phyloP scores from a whole-genome alignment of 2,329 filamentous ascomycete genomes.

The Leptographium galeiforme region DNA sequence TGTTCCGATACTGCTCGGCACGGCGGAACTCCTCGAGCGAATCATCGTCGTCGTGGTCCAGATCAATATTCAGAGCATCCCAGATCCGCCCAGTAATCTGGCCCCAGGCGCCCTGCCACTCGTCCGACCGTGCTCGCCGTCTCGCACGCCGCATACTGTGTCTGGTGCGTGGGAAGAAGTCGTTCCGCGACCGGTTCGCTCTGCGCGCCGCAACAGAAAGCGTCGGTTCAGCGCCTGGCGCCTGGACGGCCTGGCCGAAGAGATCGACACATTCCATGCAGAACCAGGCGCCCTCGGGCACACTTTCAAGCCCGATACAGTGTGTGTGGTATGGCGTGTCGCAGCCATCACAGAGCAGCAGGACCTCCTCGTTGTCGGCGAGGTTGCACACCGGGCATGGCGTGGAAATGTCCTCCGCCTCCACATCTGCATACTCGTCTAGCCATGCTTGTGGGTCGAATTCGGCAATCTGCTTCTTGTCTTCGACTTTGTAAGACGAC shows the following conservation, averaged over 20 bases:
- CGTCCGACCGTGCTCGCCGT: constrained; percentile 55
- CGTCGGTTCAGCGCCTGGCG: constrained; percentile 15
- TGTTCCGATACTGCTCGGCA: constrained; percentile 39
- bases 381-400: constrained; percentile 78
- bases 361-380: constrained; percentile 66
- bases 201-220: background rate
- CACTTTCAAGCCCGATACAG: constrained; percentile 68
- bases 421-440: constrained; percentile 60
- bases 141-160: constrained; percentile 42
- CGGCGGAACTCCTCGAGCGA: constrained; percentile 37
- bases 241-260: constrained; percentile 25
- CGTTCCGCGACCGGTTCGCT: constrained; percentile 12
- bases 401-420: constrained; percentile 55
- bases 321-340: constrained; percentile 83
- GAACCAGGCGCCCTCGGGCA: constrained; percentile 75
- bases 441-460: constrained; percentile 66
- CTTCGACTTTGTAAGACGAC: constrained; percentile 53
- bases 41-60: constrained; percentile 72
- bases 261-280: constrained; percentile 66
- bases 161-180: constrained; percentile 40
- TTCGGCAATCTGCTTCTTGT: constrained; percentile 81
- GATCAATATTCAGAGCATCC: constrained; percentile 59
- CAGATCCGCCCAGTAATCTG: constrained; percentile 47
- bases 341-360: constrained; percentile 85
- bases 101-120: constrained; percentile 82